Base-by-base conservation (phyloP, 257 asterid species). In the Coffea canephora region DNA sequence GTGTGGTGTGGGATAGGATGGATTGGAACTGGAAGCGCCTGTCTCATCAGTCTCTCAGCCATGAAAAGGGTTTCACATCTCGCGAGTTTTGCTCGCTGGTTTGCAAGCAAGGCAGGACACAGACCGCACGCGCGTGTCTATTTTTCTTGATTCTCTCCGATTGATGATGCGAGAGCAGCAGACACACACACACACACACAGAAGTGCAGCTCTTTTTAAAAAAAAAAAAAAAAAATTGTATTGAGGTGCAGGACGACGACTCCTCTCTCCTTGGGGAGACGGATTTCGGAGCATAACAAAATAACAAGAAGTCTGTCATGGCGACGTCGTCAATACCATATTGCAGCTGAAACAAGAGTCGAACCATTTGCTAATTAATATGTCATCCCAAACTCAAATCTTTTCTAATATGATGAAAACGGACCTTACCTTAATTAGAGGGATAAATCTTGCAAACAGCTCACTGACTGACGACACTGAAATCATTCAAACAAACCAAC, bases 401-500 rank as follows among this genome's bases (percentile, higher is more conserved):
- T 31, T 31, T 31, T 31, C 31, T 31, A 31, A 31, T 31, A 31
- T 31, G 31, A 31, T 41, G 69, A 19, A 57, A 23, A 57, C 6
- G n/a, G 46, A 16, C 46, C 70, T 67, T 62, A 31, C 31, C 31
- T 31, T 31, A 31, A 65, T 65, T 62, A 25, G 46, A 62, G 78
- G 54, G 48, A 79, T 16, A 78, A 76, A 48, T 23, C 82, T 83
- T 46, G 69, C 59, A 57, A 57, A 45, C 57, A 62, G 74, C 39
- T 59, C 21, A 80, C 54, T 77, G 64, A 31, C 31, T 31, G 31
- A 31, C 31, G 31, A 80, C 74, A 48, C 59, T 70, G 74, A 31
- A 31, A 77, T 80, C 86, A 84, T 82, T 82, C 4, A 52, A 73
- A 39, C 36, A 82, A 80, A 80, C 48, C 5, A 80, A 69, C 77